Base-by-base conservation (phyloP, 208 protist genomes). In the Trypanosoma cruzi region DNA sequence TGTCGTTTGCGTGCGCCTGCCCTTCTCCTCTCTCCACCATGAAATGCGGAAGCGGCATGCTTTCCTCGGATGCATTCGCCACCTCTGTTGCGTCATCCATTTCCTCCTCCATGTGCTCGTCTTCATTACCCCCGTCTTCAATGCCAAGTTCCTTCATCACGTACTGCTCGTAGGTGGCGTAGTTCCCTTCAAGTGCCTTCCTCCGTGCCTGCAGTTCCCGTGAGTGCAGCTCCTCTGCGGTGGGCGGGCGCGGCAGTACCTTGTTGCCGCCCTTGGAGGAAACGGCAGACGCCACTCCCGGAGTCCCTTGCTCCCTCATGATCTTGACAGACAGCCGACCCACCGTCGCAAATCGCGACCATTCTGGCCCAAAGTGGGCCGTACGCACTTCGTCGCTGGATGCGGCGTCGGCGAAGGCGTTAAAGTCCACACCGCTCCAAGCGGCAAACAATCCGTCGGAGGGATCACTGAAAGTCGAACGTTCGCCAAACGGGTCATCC, bases 401-500 rank as follows among this genome's bases (percentile, higher is more conserved):
- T 11, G 83, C 80, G 0, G 86, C 89, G n/a, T 75, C 77, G 18
- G 73, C 83, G 56, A 95, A 93, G 6, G 74, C 84, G 20, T 89
- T 81, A 49, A 82, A 65, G 53, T 90, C 75, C 0, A 90, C 78
- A 37, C 80, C 79, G 31, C 87, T 88, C 89, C 86, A 92, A n/a
- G 84, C 82, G 18, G 75, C 60, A 68, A 75, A 92, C 49, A 91
- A 61, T n/a, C 84, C 82, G 29, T 89, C 82, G 42, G 78, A 81
- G 1, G 89, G 86, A 56, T 92, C 89, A 64, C 84, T 79, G 73
- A 76, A 88, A 46, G 68, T 75, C 22, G 82, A 79, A 24, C 64
- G 58, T 70, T 92, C 89, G n/a, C 85, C 86, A 46, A 95, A 92
- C 2, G 89, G 89, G 58, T 95, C 89, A 63, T 92, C 84, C 0